Evolutionary conservation across 345 rosid genomes (phyloP), one percentile per base, ranked within the genome.

Genomic region (Acer yangbiense): DNA sequence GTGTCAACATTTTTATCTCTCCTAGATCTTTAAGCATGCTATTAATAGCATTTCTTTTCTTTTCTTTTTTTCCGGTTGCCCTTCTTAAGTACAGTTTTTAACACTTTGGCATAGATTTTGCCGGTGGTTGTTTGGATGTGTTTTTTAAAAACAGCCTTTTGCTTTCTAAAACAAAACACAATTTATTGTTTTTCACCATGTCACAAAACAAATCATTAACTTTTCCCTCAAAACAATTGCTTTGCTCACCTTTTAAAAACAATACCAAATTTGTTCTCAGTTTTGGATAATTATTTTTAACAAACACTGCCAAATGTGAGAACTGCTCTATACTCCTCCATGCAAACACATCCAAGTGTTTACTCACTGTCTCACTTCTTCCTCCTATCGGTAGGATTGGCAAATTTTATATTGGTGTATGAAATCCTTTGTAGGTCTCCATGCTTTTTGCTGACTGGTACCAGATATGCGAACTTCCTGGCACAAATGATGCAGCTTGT

Each of bases 371-470:
- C 67, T 21, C 68, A 32, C 41, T 21, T 61, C 18, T 21, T 72
- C 10, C 18, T n/a, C 39, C 11, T 2, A 9, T 60, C 9, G 27
- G 64, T 60, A 60, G 64, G 27, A 60, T 54, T 16, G 27, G 12
- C 64, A n/a, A 60, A 18, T 20, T 60, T 46, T 43, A 29, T 71
- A 20, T 68, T 68, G 75, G 27, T 21, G 18, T 65, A 23, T 55
- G 71, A 27, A 27, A 39, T 71, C 21, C 63, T 68, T 18, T 72
- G 82, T 84, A 96, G 99, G 98, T 89, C 60, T 86, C 93, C 60
- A 66, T 79, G 68, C 88, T 91, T 72, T 92, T 96, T 84, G 84
- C 79, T 2, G 94, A 90, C 9, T 96, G 99, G 99, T 92, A 81
- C 75, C 84, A 84, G 74, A 89, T 96, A 79, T 94, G 97, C 50